Base-by-base conservation (phyloP, 139 green algal genomes). In the Chlamydomonas eustigma region DNA sequence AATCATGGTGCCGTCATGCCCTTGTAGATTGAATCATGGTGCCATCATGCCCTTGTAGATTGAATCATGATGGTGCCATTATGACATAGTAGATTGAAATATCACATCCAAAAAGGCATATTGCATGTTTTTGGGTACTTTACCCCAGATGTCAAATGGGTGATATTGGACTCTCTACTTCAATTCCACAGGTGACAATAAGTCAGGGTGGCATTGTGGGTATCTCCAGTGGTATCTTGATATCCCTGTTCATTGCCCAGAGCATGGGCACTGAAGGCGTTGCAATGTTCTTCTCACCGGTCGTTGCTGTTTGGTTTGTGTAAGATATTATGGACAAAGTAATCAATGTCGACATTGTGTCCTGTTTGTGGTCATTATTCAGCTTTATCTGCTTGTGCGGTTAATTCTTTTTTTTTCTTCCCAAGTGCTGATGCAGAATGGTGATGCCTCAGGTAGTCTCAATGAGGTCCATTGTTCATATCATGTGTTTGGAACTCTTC, bases 261-360 rank as follows among this genome's bases (percentile, higher is more conserved):
- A 58, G 33, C 66, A n/a, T 28, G 5, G 66, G 66, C 66, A 73
- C 66, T 22, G 24, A 73, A 35, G 64, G 71, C 64, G 38, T 84
- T 4, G 67, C 77, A 5, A 36, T 74, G 2, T 4, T 80, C 4
- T 93, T 93, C 37, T 84, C 83, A 6, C 89, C 89, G 8, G 72
- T 91, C 51, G 67, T 88, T 65, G 24, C 81, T 0, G 25, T 88
- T 28, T 92, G 86, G 86, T 58, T 88, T n/a, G 4, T 80, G 24
- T 58, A 18, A 58, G 44, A 28, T 58, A 58, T 12, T 58, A 18
- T 58, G 44, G 44, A 58, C 18, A 18, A 58, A 12, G 44, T 58
- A 18, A 58, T 18, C 18, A 28, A 12, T 58, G 18, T 12, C 44
- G 18, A 28, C 44, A 22, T 76, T 44, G 69, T 4, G n/a, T 69